These are phyloP conservation scores for Raphidocelis subcapitata DNA, from an alignment of 139 green algal genomes.

Conservation along the genomic window DNA sequence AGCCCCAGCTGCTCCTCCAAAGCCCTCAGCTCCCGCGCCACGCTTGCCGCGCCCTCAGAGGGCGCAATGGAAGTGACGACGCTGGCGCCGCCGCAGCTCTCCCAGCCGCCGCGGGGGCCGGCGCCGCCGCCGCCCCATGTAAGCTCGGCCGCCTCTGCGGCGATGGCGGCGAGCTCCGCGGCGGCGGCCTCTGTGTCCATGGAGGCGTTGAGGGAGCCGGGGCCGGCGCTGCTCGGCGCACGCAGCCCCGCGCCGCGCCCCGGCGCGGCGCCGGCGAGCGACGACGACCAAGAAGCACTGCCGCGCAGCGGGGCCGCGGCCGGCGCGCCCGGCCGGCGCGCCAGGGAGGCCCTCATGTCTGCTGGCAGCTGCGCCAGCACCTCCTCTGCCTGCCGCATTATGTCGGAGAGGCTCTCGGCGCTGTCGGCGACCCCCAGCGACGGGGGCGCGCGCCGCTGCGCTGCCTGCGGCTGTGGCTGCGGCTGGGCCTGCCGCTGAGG, in stretches of 20 bases:
- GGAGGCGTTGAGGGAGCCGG: no score
- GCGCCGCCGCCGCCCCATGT: neutral
- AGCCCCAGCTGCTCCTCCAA: constrained; percentile 24
- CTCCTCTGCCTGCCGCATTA: constrained; percentile 23
- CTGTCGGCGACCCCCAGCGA: neutral
- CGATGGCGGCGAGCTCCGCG: neutral
- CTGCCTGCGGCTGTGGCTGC: neutral
- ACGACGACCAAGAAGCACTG: neutral
- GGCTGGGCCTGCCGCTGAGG: neutral
- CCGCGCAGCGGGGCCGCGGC: neutral
- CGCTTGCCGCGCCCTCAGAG: constrained; percentile 12
- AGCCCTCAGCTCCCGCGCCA: constrained; percentile 8
- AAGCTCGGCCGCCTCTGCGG: neutral
- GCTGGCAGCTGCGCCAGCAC: constrained; percentile 25
- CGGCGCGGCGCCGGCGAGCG: neutral
- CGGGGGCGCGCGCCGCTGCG: neutral
- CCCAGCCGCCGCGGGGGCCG: neutral
- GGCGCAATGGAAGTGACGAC: neutral
- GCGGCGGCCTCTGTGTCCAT: no score
- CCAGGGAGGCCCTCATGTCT: constrained; percentile 21
- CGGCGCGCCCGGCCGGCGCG: constrained; percentile 6
- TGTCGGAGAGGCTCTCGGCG: neutral
- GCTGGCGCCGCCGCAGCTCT: constrained; percentile 1
- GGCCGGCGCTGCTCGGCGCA: no score
- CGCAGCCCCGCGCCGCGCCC: neutral